phyloP scores from a whole-genome alignment of 371 early-diverging fungal species.

The Phascolomyces articulosus region DNA sequence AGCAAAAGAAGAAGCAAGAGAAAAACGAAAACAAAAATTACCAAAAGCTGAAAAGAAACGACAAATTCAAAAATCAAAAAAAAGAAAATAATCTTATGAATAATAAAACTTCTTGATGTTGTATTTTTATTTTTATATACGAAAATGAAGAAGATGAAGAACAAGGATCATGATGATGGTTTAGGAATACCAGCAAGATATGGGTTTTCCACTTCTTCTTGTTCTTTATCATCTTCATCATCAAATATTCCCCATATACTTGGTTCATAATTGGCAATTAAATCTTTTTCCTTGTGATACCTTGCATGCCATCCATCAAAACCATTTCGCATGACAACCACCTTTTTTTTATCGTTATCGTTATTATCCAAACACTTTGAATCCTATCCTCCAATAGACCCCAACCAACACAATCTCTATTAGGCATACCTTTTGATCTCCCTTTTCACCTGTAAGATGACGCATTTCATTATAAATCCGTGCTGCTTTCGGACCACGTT shows the following conservation, averaged over 20 bases:
- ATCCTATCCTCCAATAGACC: background rate
- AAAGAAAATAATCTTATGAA: constrained; percentile 5
- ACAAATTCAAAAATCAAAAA: constrained; percentile 61
- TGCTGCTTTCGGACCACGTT: constrained; percentile 79
- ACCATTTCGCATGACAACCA: constrained; percentile 73
- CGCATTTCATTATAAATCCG: constrained; percentile 69
- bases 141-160: no score
- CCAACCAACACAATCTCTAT: no score
- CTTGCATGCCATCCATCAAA: constrained; percentile 72
- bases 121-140: no score
- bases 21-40: constrained; percentile 90
- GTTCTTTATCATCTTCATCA: constrained; percentile 6
- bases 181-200: constrained; percentile 20
- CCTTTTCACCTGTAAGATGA: constrained; percentile 30
- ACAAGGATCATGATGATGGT: no score
- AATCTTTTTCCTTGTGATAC: constrained; percentile 51
- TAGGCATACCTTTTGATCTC: constrained; percentile 24
- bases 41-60: constrained; percentile 96
- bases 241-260: constrained; percentile 50
- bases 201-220: constrained; percentile 17
- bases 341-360: constrained; percentile 34
- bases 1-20: constrained; percentile 89
- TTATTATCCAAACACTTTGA: background rate
- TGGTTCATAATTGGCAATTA: constrained; percentile 68
- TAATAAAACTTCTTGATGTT: background rate